A percentile compares a stretch with the other conserved stretches of the same genome.
These are phyloP conservation scores for Rhizopus arrhizus DNA, from an alignment of 371 early-diverging fungal species.

Conservation along the genomic window DNA sequence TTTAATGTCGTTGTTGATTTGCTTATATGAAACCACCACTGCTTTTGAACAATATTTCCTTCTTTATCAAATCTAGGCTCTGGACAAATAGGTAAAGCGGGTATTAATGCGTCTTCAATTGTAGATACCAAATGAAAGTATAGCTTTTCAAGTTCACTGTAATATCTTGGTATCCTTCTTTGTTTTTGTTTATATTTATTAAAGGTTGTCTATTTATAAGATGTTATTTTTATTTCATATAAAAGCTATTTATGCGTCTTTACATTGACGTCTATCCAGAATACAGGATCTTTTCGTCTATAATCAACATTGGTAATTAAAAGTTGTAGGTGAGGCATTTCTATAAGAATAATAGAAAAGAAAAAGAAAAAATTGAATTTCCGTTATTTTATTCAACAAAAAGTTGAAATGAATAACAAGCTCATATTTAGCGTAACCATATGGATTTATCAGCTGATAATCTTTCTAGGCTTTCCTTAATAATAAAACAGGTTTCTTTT, in stretches of 20 bases:
- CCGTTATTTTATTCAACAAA: neutral
- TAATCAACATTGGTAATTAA: slow-evolving; percentile 47
- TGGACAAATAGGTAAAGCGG: slow-evolving; percentile 44
- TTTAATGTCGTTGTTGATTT: slow-evolving; percentile 8
- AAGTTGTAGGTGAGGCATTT: slow-evolving; percentile 10
- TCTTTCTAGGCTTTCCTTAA: too few species aligned
- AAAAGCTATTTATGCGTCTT: neutral
- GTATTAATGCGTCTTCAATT: slow-evolving; percentile 42
- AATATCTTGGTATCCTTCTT: slow-evolving; percentile 48
- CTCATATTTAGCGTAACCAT: too few species aligned
- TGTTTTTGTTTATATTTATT: slow-evolving; percentile 45
- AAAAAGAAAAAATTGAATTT: neutral
- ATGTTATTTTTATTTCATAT: neutral
- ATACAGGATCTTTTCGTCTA: slow-evolving; percentile 52
- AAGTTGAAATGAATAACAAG: too few species aligned
- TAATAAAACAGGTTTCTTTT: too few species aligned
- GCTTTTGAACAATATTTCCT: slow-evolving; percentile 29
- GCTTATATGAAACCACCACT: slow-evolving; percentile 42
- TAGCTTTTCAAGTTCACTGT: slow-evolving; percentile 44
- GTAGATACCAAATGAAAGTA: slow-evolving; percentile 32
- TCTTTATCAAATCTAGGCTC: slow-evolving; percentile 37
- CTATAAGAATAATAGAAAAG: neutral
- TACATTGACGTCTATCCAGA: slow-evolving; percentile 51
- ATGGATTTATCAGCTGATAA: too few species aligned
- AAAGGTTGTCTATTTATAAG: slow-evolving; percentile 32